Evolutionary conservation across 192 early-diverging fungal genomes (phyloP).

Genomic region (Coemansia aciculifera): DNA sequence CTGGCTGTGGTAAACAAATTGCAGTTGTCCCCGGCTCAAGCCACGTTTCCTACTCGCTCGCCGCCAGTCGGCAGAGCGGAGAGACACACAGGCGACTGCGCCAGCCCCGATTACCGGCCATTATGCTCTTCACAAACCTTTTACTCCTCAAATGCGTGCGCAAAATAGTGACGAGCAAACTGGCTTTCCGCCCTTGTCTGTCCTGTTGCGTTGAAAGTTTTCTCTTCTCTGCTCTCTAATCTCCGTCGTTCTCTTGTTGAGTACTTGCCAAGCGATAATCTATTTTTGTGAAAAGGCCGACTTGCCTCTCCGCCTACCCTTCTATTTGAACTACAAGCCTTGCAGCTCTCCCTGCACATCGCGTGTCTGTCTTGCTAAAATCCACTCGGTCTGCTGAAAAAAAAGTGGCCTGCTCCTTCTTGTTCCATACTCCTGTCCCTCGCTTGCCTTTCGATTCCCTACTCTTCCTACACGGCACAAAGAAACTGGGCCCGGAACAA

Average conservation of each 20-base stretch:
- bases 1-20: not conserved
- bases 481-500: not conserved
- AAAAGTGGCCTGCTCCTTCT: not conserved
- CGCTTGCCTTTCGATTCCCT: not conserved
- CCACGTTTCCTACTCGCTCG: slow-evolving; percentile 29
- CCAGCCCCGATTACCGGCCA: not conserved
- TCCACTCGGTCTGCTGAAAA: not conserved
- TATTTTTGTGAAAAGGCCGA: not conserved
- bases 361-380: not conserved
- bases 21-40: slow-evolving; percentile 14
- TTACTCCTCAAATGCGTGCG: not conserved
- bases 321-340: not conserved
- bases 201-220: not conserved
- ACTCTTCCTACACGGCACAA: not conserved
- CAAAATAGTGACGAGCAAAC: not conserved
- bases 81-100: slow-evolving; percentile 4
- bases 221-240: not conserved
- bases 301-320: not conserved
- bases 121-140: not conserved
- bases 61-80: not conserved
- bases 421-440: not conserved
- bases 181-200: not conserved
- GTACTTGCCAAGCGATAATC: not conserved
- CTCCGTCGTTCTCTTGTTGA: not conserved
- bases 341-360: not conserved